Percentiles rank a stretch among this genome's conserved stretches.
These are phyloP conservation scores for Diaporthe eres DNA, from an alignment of 2,329 filamentous ascomycete species.

Conservation along the genomic window DNA sequence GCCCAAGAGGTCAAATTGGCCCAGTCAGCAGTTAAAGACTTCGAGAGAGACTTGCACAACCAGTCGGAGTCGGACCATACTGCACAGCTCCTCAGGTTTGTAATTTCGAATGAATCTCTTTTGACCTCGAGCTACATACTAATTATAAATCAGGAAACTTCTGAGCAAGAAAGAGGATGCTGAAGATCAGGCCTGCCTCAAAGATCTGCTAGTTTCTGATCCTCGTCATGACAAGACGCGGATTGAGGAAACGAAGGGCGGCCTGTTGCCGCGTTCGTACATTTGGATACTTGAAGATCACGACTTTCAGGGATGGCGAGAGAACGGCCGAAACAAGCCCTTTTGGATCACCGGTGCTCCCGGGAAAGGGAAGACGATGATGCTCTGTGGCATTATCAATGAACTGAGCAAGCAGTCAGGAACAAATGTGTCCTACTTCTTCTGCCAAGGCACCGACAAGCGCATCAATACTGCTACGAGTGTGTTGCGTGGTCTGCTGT, in stretches of 20 bases:
- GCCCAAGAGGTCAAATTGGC: too few relatives aligned
- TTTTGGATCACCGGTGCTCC: neutral
- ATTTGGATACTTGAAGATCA: neutral
- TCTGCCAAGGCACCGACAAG: neutral
- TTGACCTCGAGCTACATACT: too few relatives aligned
- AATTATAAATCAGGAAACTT: too few relatives aligned
- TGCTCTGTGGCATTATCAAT: neutral
- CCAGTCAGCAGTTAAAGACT: too few relatives aligned
- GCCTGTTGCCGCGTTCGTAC: accelerated
- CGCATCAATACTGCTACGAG: neutral
- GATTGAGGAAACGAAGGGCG: neutral
- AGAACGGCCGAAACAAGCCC: neutral
- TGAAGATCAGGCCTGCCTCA: neutral
- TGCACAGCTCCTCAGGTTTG: too few relatives aligned
- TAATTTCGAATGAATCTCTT: too few relatives aligned
- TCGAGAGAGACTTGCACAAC: too few relatives aligned
- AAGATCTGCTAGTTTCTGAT: neutral
- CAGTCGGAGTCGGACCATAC: accelerated
- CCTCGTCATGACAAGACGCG: neutral
- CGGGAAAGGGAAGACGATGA: neutral
- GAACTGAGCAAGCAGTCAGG: accelerated
- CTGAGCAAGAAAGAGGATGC: too few relatives aligned
- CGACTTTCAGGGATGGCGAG: neutral
- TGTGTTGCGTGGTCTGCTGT: neutral
- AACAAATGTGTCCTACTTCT: neutral